Evolutionary conservation across 2,329 filamentous ascomycete species (phyloP).

Genomic region (Botrytis paeoniae): DNA sequence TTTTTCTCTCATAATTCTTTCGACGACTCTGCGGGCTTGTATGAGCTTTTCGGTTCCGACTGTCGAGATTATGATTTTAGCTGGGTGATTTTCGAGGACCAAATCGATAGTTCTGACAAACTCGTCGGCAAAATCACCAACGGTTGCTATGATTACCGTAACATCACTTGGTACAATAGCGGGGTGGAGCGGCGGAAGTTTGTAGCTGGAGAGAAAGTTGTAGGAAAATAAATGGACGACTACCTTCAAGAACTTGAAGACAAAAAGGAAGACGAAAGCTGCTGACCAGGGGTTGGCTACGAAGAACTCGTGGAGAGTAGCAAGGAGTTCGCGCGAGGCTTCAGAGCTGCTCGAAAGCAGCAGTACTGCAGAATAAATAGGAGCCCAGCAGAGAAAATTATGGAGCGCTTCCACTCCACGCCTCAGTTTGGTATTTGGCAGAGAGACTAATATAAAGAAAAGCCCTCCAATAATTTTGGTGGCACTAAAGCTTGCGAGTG

Average conservation of each 20-base stretch:
- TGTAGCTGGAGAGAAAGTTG: slow-evolving; percentile 9
- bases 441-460: background rate
- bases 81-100: slow-evolving; percentile 23
- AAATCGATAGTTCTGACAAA: slow-evolving; percentile 20
- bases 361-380: background rate
- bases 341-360: background rate
- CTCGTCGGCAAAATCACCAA: slow-evolving; percentile 25
- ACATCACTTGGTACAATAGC: slow-evolving; percentile 24
- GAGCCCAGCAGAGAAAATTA: background rate
- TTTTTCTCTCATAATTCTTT: background rate
- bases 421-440: background rate
- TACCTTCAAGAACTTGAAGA: slow-evolving; percentile 29
- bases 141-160: slow-evolving; percentile 29
- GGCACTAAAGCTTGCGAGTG: background rate
- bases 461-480: fast-evolving
- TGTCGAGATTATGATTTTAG: slow-evolving; percentile 25
- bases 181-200: slow-evolving; percentile 3
- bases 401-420: background rate
- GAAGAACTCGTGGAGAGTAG: background rate
- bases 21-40: background rate
- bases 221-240: slow-evolving; percentile 27
- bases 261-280: slow-evolving; percentile 20
- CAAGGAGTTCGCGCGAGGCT: background rate
- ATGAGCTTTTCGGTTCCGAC: slow-evolving; percentile 20
- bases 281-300: background rate